Conservation (phyloP, 208 protist species). For the Leishmania tarentolae region DNA sequence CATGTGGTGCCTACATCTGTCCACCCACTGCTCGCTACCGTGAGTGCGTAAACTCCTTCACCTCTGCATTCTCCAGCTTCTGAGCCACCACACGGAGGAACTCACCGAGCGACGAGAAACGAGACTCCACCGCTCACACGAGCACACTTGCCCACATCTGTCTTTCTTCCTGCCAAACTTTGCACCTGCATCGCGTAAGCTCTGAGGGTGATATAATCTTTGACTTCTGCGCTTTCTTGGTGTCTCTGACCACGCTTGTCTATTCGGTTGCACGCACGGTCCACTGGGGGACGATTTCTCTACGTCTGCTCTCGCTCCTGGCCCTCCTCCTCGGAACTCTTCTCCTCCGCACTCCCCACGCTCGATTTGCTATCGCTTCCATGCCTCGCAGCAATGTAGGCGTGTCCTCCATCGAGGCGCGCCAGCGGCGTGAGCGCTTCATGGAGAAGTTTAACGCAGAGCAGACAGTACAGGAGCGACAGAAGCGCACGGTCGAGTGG, state of each 20-base stretch:
- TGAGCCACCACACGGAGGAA: background rate
- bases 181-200: background rate
- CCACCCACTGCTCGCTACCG: background rate
- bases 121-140: background rate
- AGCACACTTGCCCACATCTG: background rate
- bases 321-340: background rate
- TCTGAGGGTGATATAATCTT: background rate
- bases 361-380: background rate
- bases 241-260: background rate
- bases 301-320: background rate
- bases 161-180: background rate
- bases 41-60: background rate
- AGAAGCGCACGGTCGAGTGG: constrained; percentile 58
- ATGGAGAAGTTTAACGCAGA: constrained; percentile 62
- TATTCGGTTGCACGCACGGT: background rate
- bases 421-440: constrained; percentile 65
- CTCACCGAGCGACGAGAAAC: background rate
- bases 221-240: background rate
- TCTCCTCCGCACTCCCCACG: background rate
- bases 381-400: constrained; percentile 29
- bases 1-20: background rate
- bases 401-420: constrained; percentile 53
- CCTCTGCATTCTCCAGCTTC: background rate
- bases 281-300: background rate
- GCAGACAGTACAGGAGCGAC: constrained; percentile 44